A percentile compares a stretch with the other conserved stretches of the same genome.
Conservation (phyloP, 2,329 filamentous ascomycete genomes). For the Geoglossum cookeanum region DNA sequence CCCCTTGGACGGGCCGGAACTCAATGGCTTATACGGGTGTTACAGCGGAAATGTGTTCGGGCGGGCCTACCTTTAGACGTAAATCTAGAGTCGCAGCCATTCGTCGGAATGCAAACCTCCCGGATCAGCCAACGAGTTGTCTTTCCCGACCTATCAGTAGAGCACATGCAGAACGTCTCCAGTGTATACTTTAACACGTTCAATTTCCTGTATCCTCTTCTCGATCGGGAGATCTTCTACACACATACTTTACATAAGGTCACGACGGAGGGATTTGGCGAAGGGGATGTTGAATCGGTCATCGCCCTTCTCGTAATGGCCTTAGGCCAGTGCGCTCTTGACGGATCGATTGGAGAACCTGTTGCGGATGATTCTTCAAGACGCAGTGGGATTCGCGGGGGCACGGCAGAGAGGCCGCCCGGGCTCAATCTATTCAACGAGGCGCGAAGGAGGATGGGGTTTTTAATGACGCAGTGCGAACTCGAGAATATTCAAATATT, state of each 20-base stretch:
- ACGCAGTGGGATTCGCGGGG: slow-evolving; percentile 33
- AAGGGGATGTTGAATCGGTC: slow-evolving; percentile 29
- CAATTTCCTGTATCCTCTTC: slow-evolving; percentile 37
- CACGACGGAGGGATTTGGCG: slow-evolving; percentile 29
- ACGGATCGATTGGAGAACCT: slow-evolving; percentile 28
- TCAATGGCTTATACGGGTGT: slow-evolving; percentile 13
- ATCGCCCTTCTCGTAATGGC: slow-evolving; percentile 38
- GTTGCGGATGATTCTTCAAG: slow-evolving; percentile 26
- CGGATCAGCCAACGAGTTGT: slow-evolving; percentile 4
- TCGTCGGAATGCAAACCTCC: neutral
- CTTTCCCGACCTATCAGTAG: slow-evolving; percentile 25
- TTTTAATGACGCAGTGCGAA: slow-evolving; percentile 33
- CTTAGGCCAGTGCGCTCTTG: slow-evolving; percentile 37
- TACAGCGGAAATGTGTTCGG: slow-evolving; percentile 13
- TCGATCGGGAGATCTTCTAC: slow-evolving; percentile 37
- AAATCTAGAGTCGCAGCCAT: neutral
- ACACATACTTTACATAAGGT: slow-evolving; percentile 28
- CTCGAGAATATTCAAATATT: slow-evolving; percentile 41
- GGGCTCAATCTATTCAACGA: slow-evolving; percentile 43
- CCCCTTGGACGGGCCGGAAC: neutral
- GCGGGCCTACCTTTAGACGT: neutral
- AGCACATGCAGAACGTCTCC: slow-evolving; percentile 30
- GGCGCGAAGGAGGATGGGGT: slow-evolving; percentile 39
- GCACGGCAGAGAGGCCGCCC: slow-evolving; percentile 30
- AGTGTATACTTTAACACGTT: slow-evolving; percentile 40